Evolutionary conservation across 306 rosid genomes (phyloP).

Genomic region (Trifolium subterraneum): DNA sequence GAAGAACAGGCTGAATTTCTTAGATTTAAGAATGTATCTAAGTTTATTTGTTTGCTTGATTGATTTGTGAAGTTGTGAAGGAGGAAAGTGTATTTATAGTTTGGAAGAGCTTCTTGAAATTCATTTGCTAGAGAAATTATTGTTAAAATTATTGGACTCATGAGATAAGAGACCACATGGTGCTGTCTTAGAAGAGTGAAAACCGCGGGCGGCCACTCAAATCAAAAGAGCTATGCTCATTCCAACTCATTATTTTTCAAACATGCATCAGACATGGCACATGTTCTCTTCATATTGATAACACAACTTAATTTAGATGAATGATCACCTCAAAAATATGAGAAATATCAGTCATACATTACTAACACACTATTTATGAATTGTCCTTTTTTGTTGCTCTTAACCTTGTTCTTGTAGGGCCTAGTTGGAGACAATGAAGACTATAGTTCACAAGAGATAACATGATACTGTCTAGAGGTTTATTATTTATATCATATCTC

Average conservation of each 20-base stretch:
- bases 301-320: background rate
- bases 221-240: too few relatives aligned
- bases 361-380: background rate
- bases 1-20: slow-evolving; percentile 1
- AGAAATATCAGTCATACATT: background rate
- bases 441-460: background rate
- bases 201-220: background rate
- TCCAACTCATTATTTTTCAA: too few relatives aligned
- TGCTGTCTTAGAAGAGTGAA: slow-evolving; percentile 24
- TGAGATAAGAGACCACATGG: slow-evolving; percentile 37
- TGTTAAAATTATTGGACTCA: slow-evolving; percentile 3
- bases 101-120: background rate
- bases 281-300: slow-evolving; percentile 18
- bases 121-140: slow-evolving; percentile 1
- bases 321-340: background rate
- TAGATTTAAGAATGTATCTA: background rate
- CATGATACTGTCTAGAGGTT: background rate
- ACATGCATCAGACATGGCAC: background rate
- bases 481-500: too few relatives aligned
- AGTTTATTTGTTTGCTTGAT: background rate
- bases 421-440: background rate
- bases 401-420: background rate
- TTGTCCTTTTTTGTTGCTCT: background rate
- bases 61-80: slow-evolving; percentile 14
- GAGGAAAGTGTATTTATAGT: slow-evolving; percentile 4